Evolutionary conservation across 2,329 filamentous ascomycete species (phyloP), one percentile per base, ranked within the genome.

Genomic region (Erysiphe neolycopersici): DNA sequence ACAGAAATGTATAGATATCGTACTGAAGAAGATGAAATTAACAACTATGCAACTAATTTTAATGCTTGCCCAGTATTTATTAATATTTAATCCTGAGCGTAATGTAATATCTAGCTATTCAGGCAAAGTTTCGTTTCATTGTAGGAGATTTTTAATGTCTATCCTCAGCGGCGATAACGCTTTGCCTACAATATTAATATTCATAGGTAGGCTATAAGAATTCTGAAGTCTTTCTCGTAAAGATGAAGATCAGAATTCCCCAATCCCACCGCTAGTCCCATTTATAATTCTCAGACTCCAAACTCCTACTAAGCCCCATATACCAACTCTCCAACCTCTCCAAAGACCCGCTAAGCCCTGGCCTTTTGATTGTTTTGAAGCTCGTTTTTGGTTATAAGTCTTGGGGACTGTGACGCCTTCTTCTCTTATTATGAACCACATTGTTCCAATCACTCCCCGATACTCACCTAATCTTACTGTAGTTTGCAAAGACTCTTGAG

Each of bases 361-460:
- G 11, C 67, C 67, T 47, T 64, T 67, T 18, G 14, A 41, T 26
- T 3, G 4, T 19, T 38, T 39, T 13, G 10, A n/a, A 11, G 16
- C 36, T 13, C 38, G 32, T 41, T 49, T 53, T 44, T 17, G 17
- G 17, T 44, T 17, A 41, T 47, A n/a, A 13, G 18, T 44, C n/a
- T 41, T 46, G 2, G 46, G 44, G 12, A 39, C 29, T 39, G 47
- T 47, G 1, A 48, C 44, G 8, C 89, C 89, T 58, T 98, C 89
- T 53, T 91, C 80, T 32, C 76, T 69, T 1, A 80, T 68, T 47
- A 98, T 89, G 47, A 72, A 71, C 66, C 83, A 87, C 70, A 94
- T 85, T 2, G 87, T 94, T 3, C 83, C 81, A n/a, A 89, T 58
- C 1, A 93, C 67, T n/a, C 89, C 89, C 31, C 72, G 67, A 58